Evolutionary conservation across 257 asterid genomes (phyloP).

Genomic region (Solanum microdontum): DNA sequence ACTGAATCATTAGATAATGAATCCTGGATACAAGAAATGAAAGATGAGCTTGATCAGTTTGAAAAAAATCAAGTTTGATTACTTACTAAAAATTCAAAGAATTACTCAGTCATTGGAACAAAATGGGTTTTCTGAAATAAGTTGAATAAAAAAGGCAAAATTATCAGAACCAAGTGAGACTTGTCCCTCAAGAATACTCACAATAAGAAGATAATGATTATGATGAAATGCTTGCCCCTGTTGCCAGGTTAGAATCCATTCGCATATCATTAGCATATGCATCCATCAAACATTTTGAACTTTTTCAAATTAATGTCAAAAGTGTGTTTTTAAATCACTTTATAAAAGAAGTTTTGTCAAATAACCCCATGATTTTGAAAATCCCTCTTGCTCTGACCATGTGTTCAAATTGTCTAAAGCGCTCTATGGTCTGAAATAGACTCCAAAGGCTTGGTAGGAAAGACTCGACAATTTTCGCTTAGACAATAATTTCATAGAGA

Average conservation of each 20-base stretch:
- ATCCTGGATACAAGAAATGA: not conserved
- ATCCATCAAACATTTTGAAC: not conserved
- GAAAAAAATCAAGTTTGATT: not conserved
- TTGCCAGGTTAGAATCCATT: not conserved
- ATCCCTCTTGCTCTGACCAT: not conserved
- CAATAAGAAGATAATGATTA: not conserved
- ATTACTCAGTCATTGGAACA: not conserved
- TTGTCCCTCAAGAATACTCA: not conserved
- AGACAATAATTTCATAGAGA: not conserved
- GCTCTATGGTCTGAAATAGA: not conserved
- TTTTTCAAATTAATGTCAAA: not conserved
- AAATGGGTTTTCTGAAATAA: too few species aligned
- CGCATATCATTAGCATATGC: not conserved
- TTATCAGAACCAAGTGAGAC: not conserved
- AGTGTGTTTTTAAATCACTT: not conserved
- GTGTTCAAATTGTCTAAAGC: not conserved
- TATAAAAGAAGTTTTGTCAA: not conserved
- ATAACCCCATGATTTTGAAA: not conserved
- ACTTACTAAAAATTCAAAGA: not conserved
- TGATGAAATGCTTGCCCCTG: not conserved
- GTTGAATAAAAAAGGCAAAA: too few species aligned
- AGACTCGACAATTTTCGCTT: not conserved
- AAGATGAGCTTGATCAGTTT: not conserved
- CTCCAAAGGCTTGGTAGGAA: not conserved
- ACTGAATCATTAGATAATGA: not conserved